phyloP scores from a whole-genome alignment of 257 asterid species.

The Linderniella brevidens region DNA sequence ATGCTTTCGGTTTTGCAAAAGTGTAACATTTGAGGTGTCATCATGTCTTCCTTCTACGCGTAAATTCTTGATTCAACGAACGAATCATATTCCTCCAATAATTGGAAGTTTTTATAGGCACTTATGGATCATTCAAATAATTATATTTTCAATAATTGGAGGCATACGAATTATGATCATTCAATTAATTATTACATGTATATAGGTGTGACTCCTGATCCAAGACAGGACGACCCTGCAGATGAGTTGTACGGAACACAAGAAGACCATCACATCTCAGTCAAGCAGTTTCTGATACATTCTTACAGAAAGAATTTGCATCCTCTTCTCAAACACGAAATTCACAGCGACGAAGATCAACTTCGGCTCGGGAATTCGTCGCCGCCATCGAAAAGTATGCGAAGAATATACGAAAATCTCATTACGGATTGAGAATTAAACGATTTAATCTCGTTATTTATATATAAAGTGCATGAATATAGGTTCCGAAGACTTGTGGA shows the following conservation, averaged over 20 bases:
- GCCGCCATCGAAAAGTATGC: conserved; percentile 27
- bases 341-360: conserved; percentile 14
- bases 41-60: conserved; percentile 7
- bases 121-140: too few species aligned
- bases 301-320: conserved; percentile 41
- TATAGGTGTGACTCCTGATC: conserved; percentile 62
- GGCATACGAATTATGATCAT: background rate
- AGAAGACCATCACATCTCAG: conserved; percentile 27
- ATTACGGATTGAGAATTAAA: too few species aligned
- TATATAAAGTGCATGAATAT: too few species aligned
- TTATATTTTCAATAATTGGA: too few species aligned
- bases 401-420: background rate
- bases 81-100: conserved; percentile 12
- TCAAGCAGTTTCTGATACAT: conserved; percentile 36
- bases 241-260: conserved; percentile 3
- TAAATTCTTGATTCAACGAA: conserved; percentile 15
- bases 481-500: too few species aligned
- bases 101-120: conserved; percentile 4
- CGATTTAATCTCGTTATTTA: too few species aligned
- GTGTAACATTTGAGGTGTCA: conserved; percentile 8
- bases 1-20: background rate
- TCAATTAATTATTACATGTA: too few species aligned
- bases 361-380: conserved; percentile 14
- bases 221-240: conserved; percentile 47
- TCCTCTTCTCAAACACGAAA: conserved; percentile 42